Base-by-base conservation (phyloP, 805 yeast species). In the Starmerella bombi region DNA sequence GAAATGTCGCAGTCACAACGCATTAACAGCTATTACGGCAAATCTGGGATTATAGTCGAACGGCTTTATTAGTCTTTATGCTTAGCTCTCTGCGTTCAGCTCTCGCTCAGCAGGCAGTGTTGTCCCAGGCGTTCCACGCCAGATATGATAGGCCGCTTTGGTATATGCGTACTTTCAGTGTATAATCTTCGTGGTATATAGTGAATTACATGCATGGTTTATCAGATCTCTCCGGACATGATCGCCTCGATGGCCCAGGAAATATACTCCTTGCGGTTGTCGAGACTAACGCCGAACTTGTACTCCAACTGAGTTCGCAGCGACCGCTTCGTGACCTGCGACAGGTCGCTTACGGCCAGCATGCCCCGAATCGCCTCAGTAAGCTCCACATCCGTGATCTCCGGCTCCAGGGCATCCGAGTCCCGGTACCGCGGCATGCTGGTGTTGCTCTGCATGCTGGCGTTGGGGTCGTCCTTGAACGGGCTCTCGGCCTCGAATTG, bases 221-320 rank as follows among this genome's bases (percentile, higher is more conserved):
- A n/a, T n/a, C n/a, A n/a, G n/a, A n/a, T n/a, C n/a, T n/a, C n/a
- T n/a, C 65, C 65, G n/a, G 60, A 51, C 25, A 63, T 45, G 21
- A 63, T 47, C 2, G 67, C 65, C 45, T 64, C 67, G 3, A 56
- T 56, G 9, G 60, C 62, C 43, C 60, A 55, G 32, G 63, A 60
- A 30, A 63, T 59, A 49, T 61, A 63, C 39, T 60, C 66, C 25
- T 58, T 48, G 48, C 61, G 57, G 32, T 57, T 34, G 8, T 45
- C 40, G 32, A 63, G 50, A 40, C 54, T 56, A 38, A 54, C 47
- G 16, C 61, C 62, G 43, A 60, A 63, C 38, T 51, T 48, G 33
- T 49, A 46, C 46, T 63, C 67, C 25, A 64, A 53, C 40, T 59
- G 59, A 21, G 47, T 37, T 8, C 68, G 46, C 18, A 64, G 52